Evolutionary conservation across 805 yeast genomes (phyloP).

Genomic region (Tetrapisispora nanseiensis): DNA sequence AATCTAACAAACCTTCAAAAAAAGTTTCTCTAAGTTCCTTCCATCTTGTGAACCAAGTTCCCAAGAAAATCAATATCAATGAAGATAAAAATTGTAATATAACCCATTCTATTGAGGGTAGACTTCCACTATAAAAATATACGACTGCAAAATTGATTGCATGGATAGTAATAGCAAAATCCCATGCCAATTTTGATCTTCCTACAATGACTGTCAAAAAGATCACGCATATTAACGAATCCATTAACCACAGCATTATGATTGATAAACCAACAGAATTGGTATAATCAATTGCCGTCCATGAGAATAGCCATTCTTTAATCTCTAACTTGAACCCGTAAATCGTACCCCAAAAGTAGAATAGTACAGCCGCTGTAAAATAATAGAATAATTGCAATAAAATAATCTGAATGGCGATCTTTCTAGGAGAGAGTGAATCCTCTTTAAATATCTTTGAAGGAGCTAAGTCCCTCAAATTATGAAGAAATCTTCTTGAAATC

Average conservation of each 20-base stretch:
- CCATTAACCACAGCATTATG: slow-evolving; percentile 69
- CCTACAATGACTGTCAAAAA: slow-evolving; percentile 85
- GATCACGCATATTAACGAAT: slow-evolving; percentile 70
- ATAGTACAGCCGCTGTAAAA: slow-evolving; percentile 54
- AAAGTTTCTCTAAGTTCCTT: slow-evolving; percentile 81
- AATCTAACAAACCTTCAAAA: slow-evolving; percentile 71
- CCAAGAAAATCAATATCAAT: slow-evolving; percentile 59
- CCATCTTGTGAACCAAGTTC: slow-evolving; percentile 90
- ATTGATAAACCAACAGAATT: slow-evolving; percentile 75
- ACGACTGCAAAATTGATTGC: slow-evolving; percentile 64
- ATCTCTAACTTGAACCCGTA: slow-evolving; percentile 61
- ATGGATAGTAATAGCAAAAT: slow-evolving; percentile 90
- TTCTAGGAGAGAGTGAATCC: slow-evolving; percentile 46
- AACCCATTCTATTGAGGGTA: slow-evolving; percentile 88
- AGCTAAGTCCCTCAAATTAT: slow-evolving; percentile 22
- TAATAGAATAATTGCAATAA: slow-evolving; percentile 74
- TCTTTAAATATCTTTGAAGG: slow-evolving; percentile 27
- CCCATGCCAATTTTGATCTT: slow-evolving; percentile 89
- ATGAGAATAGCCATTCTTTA: slow-evolving; percentile 62
- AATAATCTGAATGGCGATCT: slow-evolving; percentile 61
- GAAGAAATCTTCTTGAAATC: slow-evolving; percentile 19
- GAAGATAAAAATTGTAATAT: slow-evolving; percentile 60
- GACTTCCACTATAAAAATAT: slow-evolving; percentile 50
- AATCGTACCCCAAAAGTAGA: slow-evolving; percentile 54
- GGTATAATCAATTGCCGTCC: slow-evolving; percentile 63